phyloP scores from a whole-genome alignment of 83 land plant genomes.

The Isoetes engelmannii region DNA sequence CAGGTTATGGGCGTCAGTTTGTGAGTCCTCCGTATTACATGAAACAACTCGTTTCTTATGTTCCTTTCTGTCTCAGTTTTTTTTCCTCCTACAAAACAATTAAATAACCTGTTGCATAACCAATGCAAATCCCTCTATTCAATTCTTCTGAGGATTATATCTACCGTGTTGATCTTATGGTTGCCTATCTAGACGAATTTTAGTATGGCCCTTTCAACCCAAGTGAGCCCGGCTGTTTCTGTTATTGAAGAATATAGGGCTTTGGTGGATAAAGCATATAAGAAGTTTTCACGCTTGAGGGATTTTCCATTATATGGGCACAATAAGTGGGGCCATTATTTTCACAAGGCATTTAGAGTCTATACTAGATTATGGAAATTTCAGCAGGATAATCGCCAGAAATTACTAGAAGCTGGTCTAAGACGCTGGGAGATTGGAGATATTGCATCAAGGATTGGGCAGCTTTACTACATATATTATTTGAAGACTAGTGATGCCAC shows the following conservation, averaged over 20 bases:
- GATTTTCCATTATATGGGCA: constrained; percentile 51
- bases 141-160: no score
- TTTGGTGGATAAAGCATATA: constrained; percentile 59
- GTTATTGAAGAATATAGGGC: constrained; percentile 47
- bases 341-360: constrained; percentile 82
- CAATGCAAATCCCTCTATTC: no score
- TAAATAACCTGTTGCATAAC: no score
- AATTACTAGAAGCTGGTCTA: constrained; percentile 79
- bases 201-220: constrained; percentile 2
- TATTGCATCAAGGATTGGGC: constrained; percentile 91
- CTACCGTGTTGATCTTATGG: no score
- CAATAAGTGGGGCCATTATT: constrained; percentile 58
- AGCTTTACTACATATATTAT: constrained; percentile 84
- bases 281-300: constrained; percentile 58
- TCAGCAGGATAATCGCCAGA: constrained; percentile 88
- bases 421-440: constrained; percentile 96
- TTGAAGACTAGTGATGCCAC: constrained; percentile 70
- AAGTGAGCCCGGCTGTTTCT: constrained; percentile 19
- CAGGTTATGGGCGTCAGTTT: no score
- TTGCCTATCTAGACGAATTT: no score
- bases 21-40: no score
- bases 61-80: no score
- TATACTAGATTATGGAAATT: constrained; percentile 92
- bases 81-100: no score
- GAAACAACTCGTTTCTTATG: no score